A percentile compares a stretch with the other conserved stretches of the same genome.
Conservation (phyloP, 2,329 filamentous ascomycete species). For the Sarocladium strictum region DNA sequence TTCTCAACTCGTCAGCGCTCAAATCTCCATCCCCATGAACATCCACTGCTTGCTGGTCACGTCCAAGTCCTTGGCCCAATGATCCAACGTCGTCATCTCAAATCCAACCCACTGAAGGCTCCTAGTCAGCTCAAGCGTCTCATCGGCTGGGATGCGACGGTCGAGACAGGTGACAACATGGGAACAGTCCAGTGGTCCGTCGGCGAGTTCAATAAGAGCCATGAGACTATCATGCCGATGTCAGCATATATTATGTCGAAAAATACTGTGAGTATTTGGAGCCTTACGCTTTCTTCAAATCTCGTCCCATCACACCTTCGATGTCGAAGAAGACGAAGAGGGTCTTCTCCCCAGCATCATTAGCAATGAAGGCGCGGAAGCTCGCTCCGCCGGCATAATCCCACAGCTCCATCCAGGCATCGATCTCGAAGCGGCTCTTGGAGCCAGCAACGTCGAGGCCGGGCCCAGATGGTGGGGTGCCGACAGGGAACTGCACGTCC, state of each 20-base stretch:
- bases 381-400: slow-evolving; percentile 79
- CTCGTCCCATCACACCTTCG: slow-evolving; percentile 61
- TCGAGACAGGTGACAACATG: slow-evolving; percentile 78
- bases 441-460: not conserved
- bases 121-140: slow-evolving; percentile 64
- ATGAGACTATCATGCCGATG: slow-evolving; percentile 62
- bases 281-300: slow-evolving; percentile 81
- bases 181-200: slow-evolving; percentile 67
- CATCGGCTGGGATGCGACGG: slow-evolving; percentile 56
- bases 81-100: slow-evolving; percentile 71
- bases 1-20: slow-evolving; percentile 16
- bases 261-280: too few relatives aligned
- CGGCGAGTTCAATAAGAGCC: slow-evolving; percentile 83
- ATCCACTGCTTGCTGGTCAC: slow-evolving; percentile 75
- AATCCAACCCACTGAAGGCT: slow-evolving; percentile 94
- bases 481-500: slow-evolving; percentile 33
- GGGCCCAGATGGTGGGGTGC: not conserved
- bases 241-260: not conserved
- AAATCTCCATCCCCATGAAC: slow-evolving; percentile 84
- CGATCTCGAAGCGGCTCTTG: slow-evolving; percentile 31
- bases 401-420: slow-evolving; percentile 71
- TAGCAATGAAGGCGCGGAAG: slow-evolving; percentile 79
- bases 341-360: slow-evolving; percentile 62
- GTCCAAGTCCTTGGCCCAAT: slow-evolving; percentile 61
- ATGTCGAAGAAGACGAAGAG: slow-evolving; percentile 85